Evolutionary conservation across 176 grass and related monocot genomes (phyloP).

Genomic region (Oryza brachyantha): DNA sequence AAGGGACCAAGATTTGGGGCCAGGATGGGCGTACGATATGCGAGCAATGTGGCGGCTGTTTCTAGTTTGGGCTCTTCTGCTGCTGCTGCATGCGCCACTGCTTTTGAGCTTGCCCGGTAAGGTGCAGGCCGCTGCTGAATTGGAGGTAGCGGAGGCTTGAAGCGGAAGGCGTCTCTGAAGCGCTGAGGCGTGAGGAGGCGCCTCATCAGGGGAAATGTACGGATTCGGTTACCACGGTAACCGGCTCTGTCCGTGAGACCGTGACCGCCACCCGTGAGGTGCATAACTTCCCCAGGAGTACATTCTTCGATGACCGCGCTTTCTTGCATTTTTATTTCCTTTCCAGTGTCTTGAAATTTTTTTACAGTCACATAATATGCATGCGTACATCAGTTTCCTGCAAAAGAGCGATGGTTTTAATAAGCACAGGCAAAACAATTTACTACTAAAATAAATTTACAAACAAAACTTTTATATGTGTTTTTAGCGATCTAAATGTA

Average conservation of each 20-base stretch:
- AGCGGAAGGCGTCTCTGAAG: conserved; percentile 23
- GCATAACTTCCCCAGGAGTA: neutral
- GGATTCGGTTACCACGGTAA: conserved; percentile 24
- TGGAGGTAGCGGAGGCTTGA: conserved; percentile 32
- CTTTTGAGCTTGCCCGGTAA: conserved; percentile 45
- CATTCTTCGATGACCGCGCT: neutral
- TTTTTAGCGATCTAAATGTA: too few species aligned
- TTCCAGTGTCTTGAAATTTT: neutral
- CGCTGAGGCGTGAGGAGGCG: neutral
- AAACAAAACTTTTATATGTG: too few species aligned
- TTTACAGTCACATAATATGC: neutral
- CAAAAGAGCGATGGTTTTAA: neutral
- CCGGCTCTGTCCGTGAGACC: conserved; percentile 45
- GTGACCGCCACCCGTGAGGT: conserved; percentile 54
- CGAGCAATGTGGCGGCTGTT: conserved; percentile 33
- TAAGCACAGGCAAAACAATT: too few species aligned
- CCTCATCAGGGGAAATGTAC: neutral
- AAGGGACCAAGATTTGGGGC: neutral
- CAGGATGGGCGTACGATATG: neutral
- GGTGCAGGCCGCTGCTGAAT: conserved; percentile 12
- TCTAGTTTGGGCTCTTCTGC: neutral
- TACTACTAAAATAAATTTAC: too few species aligned
- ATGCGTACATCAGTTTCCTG: too few species aligned
- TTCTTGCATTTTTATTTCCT: neutral
- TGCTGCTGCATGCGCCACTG: conserved; percentile 19